Evolutionary conservation across 495 filamentous ascomycete species (phyloP).

Genomic region (Entonaema liquescens): DNA sequence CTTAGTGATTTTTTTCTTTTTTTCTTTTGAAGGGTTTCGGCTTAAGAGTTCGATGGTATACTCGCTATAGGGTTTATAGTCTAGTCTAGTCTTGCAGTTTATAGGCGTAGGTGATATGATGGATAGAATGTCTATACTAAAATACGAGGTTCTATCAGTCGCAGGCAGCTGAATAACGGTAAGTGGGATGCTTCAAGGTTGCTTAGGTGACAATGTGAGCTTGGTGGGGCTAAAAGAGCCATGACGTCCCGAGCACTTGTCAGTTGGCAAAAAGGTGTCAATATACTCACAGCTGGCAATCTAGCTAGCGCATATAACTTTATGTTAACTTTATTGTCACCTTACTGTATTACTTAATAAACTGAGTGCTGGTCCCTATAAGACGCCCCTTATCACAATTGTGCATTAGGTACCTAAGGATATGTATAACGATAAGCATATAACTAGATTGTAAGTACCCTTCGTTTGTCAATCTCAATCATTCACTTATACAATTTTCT

Average conservation of each 20-base stretch:
- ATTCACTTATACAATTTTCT: background rate
- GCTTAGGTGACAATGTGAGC: background rate
- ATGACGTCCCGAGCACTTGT: background rate
- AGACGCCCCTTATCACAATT: background rate
- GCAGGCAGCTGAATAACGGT: slow-evolving; percentile 6
- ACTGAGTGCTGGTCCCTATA: too few species aligned
- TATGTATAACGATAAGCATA: background rate
- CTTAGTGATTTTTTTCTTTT: background rate
- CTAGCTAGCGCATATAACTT: background rate
- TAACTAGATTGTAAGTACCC: background rate
- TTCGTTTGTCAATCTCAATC: background rate
- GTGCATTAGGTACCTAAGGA: too few species aligned
- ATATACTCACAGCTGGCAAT: background rate
- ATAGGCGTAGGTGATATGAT: too few species aligned
- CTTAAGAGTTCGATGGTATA: background rate
- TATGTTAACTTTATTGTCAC: background rate
- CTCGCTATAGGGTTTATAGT: background rate
- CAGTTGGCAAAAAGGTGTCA: background rate
- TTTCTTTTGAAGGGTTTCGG: background rate
- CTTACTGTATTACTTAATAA: background rate
- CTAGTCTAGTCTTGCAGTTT: background rate
- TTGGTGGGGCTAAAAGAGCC: background rate
- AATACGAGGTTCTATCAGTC: background rate
- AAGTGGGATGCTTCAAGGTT: background rate
- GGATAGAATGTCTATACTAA: background rate